These are phyloP conservation scores for Selaginella moellendorffii DNA, from an alignment of 75 land plant genomes.

Conservation along the genomic window DNA sequence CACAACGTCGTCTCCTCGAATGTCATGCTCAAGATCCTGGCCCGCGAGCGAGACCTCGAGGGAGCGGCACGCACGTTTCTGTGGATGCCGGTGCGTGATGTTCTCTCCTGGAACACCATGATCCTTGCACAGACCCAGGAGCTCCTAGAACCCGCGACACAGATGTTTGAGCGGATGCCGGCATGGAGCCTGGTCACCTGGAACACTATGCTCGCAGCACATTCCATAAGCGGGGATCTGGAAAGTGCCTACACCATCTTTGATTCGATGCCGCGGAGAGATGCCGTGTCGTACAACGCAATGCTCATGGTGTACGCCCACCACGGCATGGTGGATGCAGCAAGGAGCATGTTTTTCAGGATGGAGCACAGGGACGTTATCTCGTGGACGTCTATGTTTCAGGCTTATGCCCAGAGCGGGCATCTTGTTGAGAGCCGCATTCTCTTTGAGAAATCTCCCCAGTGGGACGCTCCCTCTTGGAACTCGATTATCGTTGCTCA, in stretches of 20 bases:
- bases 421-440: background rate
- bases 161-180: background rate
- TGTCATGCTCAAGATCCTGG: background rate
- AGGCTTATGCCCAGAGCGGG: background rate
- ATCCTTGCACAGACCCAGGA: background rate
- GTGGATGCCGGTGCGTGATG: background rate
- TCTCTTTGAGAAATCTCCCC: background rate
- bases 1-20: background rate
- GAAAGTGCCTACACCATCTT: background rate
- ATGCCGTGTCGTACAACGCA: background rate
- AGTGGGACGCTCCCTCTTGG: background rate
- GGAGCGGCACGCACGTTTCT: background rate
- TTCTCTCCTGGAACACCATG: background rate
- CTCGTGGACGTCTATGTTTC: constrained; percentile 1
- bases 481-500: constrained; percentile 5
- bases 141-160: background rate
- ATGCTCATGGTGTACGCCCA: background rate
- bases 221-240: background rate
- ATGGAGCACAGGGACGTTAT: background rate
- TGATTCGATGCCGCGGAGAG: background rate
- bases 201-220: background rate
- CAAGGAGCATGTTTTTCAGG: background rate
- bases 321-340: background rate
- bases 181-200: background rate
- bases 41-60: background rate